Percentiles rank a stretch among this genome's conserved stretches.
These are phyloP conservation scores for Cladosporium sp. DNA, from an alignment of 2,329 filamentous ascomycete species.

Conservation along the genomic window DNA sequence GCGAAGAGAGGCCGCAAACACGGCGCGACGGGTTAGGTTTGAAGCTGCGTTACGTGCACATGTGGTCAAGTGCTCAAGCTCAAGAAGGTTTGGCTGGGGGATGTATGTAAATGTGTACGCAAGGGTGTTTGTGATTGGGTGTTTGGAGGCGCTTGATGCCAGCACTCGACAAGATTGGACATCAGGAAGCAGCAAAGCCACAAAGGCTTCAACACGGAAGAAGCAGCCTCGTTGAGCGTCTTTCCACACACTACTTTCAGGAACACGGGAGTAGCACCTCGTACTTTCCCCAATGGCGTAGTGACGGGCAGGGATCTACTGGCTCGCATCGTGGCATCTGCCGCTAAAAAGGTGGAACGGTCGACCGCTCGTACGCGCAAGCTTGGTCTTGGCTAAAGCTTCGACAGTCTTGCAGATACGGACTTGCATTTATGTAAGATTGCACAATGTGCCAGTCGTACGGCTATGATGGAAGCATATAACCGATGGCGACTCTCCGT, in stretches of 20 bases:
- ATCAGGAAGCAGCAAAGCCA: neutral
- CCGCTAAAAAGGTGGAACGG: neutral
- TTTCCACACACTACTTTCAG: neutral
- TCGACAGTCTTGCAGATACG: neutral
- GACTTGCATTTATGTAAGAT: neutral
- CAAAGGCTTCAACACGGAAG: neutral
- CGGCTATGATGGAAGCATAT: neutral
- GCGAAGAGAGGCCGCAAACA: neutral
- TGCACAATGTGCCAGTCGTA: neutral
- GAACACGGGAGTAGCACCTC: constrained; percentile 1
- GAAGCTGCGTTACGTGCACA: constrained; percentile 1
- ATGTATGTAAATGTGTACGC: neutral
- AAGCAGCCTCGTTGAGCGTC: neutral
- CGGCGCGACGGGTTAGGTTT: constrained; percentile 3
- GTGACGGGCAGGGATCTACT: constrained; percentile 8
- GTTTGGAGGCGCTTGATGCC: neutral
- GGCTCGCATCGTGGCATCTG: neutral
- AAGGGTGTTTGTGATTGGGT: neutral
- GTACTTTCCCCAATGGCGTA: constrained; percentile 4
- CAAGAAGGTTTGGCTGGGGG: neutral
- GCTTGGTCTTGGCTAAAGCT: constrained; percentile 8
- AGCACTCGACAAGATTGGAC: neutral
- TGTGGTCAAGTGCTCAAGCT: neutral
- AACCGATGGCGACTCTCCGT: too few species aligned
- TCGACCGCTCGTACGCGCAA: constrained; percentile 1